phyloP scores from a whole-genome alignment of 2,329 filamentous ascomycete genomes.

The Uncinocarpus reesii region DNA sequence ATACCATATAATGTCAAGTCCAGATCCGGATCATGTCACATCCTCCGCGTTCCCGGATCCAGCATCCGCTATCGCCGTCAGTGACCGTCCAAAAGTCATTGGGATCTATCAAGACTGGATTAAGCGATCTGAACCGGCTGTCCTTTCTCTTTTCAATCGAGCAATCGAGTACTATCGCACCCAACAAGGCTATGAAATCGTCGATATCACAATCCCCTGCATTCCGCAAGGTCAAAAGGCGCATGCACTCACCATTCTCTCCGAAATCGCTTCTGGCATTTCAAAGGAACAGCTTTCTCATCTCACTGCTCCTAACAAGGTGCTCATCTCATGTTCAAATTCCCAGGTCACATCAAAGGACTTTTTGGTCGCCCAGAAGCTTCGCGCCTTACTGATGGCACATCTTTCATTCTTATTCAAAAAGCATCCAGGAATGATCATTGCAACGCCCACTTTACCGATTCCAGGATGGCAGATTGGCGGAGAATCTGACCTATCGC shows the following conservation, averaged over 20 bases:
- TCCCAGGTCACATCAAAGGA: slow-evolving; percentile 57
- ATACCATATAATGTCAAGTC: slow-evolving; percentile 69
- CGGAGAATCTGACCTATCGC: slow-evolving; percentile 51
- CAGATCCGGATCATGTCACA: slow-evolving; percentile 52
- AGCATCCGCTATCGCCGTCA: slow-evolving; percentile 33
- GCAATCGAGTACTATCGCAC: slow-evolving; percentile 47
- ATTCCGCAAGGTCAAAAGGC: slow-evolving; percentile 62
- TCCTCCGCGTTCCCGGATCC: slow-evolving; percentile 53
- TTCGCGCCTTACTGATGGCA: slow-evolving; percentile 67
- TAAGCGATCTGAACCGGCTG: slow-evolving; percentile 53
- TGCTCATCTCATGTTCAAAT: slow-evolving; percentile 55
- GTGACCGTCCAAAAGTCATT: slow-evolving; percentile 45
- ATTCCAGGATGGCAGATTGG: slow-evolving; percentile 62
- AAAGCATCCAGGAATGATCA: slow-evolving; percentile 61
- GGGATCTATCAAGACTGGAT: slow-evolving; percentile 63
- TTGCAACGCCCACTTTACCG: slow-evolving; percentile 69
- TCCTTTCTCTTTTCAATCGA: slow-evolving; percentile 51
- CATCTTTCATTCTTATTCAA: slow-evolving; percentile 64
- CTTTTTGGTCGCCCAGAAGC: slow-evolving; percentile 59
- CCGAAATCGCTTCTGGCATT: slow-evolving; percentile 52
- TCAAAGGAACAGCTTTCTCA: slow-evolving; percentile 43
- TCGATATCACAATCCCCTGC: slow-evolving; percentile 44
- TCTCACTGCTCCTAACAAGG: slow-evolving; percentile 56
- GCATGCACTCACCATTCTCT: slow-evolving; percentile 66
- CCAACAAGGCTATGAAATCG: slow-evolving; percentile 33